phyloP scores from a whole-genome alignment of 371 early-diverging fungal genomes.

The Mortierella sp. region DNA sequence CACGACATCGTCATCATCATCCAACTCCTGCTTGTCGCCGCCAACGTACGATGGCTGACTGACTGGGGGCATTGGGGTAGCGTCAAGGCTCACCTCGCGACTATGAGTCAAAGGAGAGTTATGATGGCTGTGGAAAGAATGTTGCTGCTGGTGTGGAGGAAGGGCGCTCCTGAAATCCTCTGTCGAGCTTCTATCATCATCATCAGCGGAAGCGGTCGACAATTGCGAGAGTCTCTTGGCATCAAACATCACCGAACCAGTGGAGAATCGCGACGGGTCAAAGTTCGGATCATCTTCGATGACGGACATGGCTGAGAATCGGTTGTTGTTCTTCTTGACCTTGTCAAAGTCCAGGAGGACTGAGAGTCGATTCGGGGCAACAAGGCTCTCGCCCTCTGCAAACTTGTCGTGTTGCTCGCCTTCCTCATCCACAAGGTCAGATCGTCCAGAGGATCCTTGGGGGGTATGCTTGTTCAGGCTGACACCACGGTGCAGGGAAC shows the following conservation, averaged over 20 bases:
- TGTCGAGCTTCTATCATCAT: conserved; percentile 16
- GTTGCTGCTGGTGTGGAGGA: conserved; percentile 45
- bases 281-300: conserved; percentile 20
- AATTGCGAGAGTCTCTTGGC: conserved; percentile 36
- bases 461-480: conserved; percentile 36
- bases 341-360: conserved; percentile 30
- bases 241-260: conserved; percentile 44
- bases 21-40: conserved; percentile 47
- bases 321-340: conserved; percentile 15
- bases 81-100: conserved; percentile 4
- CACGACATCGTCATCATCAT: conserved; percentile 22
- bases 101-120: conserved; percentile 13
- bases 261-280: conserved; percentile 41
- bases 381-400: conserved; percentile 36
- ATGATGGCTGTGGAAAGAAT: conserved; percentile 44
- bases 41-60: conserved; percentile 19
- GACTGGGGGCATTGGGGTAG: neutral
- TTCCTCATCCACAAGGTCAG: conserved; percentile 12
- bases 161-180: conserved; percentile 33
- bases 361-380: conserved; percentile 45
- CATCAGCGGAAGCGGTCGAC: conserved; percentile 24
- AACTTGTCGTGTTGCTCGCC: conserved; percentile 7
- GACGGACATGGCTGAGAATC: conserved; percentile 21
- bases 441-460: conserved; percentile 14
- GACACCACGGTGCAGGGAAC: conserved; percentile 39